A percentile compares a stretch with the other conserved stretches of the same genome.
Conservation (phyloP, 305 asterid species). For the Ajuga reptans region DNA sequence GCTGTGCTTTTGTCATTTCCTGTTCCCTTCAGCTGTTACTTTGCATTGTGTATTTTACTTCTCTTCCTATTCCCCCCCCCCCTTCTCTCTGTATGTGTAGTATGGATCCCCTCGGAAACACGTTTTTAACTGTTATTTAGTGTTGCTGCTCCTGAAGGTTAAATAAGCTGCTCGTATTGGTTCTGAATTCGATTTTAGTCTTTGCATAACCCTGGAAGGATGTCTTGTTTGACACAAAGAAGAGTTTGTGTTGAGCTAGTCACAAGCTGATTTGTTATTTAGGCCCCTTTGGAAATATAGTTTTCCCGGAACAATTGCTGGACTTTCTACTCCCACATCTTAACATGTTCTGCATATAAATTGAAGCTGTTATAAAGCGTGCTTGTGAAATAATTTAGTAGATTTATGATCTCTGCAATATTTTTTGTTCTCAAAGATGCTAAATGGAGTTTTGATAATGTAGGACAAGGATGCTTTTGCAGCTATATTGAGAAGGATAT, state of each 20-base stretch:
- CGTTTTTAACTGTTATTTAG: background rate
- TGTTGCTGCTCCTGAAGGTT: too few relatives aligned
- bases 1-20: background rate
- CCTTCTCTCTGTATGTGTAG: background rate
- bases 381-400: background rate
- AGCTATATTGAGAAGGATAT: constrained; percentile 62
- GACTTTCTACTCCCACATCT: background rate
- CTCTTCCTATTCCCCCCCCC: background rate
- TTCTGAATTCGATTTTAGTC: too few relatives aligned
- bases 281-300: background rate
- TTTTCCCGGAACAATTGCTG: background rate
- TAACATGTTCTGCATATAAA: background rate
- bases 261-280: too few relatives aligned
- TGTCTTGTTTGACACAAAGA: background rate
- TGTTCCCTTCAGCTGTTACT: background rate
- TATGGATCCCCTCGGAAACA: background rate
- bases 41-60: background rate
- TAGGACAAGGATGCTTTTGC: constrained; percentile 90
- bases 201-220: background rate
- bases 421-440: background rate
- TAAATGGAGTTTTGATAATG: constrained; percentile 7
- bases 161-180: too few relatives aligned
- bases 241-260: too few relatives aligned
- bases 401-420: background rate
- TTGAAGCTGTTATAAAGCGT: background rate